phyloP scores from a whole-genome alignment of 2,329 filamentous ascomycete species.

The Trichoderma koningiopsis region DNA sequence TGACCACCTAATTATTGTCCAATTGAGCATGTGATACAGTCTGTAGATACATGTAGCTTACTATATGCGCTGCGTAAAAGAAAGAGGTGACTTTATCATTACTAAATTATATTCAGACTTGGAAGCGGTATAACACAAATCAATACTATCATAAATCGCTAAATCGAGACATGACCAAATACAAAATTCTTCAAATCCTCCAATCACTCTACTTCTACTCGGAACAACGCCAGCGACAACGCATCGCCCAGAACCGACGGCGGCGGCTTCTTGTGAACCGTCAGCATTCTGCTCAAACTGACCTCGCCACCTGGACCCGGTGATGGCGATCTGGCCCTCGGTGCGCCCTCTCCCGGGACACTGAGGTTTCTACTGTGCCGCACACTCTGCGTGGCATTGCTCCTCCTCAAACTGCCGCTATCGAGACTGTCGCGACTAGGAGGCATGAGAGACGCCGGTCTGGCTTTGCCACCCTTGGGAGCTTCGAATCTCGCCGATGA shows the following conservation, averaged over 20 bases:
- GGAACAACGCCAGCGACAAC: constrained; percentile 30
- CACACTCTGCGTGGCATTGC: constrained; percentile 28
- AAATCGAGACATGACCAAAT: not conserved
- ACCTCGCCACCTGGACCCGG: constrained; percentile 25
- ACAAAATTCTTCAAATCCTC: not conserved
- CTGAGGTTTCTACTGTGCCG: constrained; percentile 26
- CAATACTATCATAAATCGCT: not conserved
- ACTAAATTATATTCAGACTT: not conserved
- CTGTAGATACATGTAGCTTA: not conserved
- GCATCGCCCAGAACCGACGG: constrained; percentile 29
- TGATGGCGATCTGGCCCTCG: constrained; percentile 12
- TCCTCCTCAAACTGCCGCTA: constrained; percentile 18
- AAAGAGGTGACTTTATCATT: not conserved
- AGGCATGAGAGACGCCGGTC: constrained; percentile 38
- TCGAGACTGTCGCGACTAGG: not conserved
- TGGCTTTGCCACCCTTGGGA: constrained; percentile 22
- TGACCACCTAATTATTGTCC: not conserved
- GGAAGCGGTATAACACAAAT: not conserved
- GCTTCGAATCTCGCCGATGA: constrained; percentile 30
- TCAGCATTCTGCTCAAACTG: constrained; percentile 27
- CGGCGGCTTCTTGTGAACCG: constrained; percentile 28
- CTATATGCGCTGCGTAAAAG: not conserved
- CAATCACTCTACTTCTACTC: constrained; percentile 24
- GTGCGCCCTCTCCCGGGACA: constrained; percentile 17
- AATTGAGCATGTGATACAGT: not conserved